A percentile compares a stretch with the other conserved stretches of the same genome.
These are phyloP conservation scores for Elsinoe arachidis DNA, from an alignment of 2,329 filamentous ascomycete species.

Conservation along the genomic window DNA sequence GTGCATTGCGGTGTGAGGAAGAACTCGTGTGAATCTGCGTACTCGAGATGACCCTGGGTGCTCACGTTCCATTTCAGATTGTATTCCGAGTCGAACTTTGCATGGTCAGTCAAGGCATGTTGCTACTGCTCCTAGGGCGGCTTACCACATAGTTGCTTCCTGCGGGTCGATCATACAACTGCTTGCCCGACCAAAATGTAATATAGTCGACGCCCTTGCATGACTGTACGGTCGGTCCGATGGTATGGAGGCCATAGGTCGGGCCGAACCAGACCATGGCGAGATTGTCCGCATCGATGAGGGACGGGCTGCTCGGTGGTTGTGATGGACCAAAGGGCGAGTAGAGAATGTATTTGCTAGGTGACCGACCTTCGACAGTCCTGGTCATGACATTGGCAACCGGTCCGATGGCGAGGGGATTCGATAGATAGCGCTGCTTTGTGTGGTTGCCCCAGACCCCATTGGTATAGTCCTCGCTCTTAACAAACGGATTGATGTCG, in stretches of 20 bases:
- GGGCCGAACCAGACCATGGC: conserved; percentile 7
- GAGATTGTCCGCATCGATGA: neutral
- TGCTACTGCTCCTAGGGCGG: neutral
- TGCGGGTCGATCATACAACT: neutral
- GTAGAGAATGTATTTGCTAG: conserved; percentile 2
- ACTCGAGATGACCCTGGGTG: neutral
- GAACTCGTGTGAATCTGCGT: conserved; percentile 13
- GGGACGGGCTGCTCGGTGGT: neutral
- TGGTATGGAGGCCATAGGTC: conserved; percentile 22
- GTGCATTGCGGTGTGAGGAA: conserved; percentile 20
- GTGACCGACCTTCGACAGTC: neutral
- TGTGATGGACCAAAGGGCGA: neutral
- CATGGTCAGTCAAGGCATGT: neutral
- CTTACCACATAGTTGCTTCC: neutral
- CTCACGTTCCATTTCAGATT: neutral
- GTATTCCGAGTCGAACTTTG: neutral
- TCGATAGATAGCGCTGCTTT: neutral
- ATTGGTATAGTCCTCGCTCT: conserved; percentile 2
- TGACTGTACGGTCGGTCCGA: conserved; percentile 35
- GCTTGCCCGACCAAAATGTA: conserved; percentile 32
- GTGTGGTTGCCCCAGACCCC: conserved; percentile 2
- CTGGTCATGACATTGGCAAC: neutral
- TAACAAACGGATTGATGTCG: conserved; percentile 5
- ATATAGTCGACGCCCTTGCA: conserved; percentile 29
- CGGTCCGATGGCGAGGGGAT: neutral